Evolutionary conservation across 2,329 filamentous ascomycete genomes (phyloP), one percentile per base, ranked within the genome.

Genomic region (Botryotinia globosa): DNA sequence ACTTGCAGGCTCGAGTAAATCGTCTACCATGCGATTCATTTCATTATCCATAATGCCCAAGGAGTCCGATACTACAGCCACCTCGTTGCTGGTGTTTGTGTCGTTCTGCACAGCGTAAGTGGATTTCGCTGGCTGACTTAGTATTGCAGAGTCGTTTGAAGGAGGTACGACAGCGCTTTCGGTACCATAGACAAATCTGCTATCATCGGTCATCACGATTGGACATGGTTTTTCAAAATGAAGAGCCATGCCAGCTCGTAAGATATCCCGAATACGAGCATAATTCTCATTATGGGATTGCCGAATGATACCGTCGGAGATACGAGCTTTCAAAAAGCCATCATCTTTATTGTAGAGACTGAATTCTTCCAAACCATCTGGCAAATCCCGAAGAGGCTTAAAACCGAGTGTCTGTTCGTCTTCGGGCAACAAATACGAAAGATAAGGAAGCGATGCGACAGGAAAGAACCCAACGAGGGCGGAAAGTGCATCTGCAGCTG

Each of bases 351-450:
- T 79, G 73, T 83, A 82, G 65, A 86, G 82, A 83, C 89, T 89
- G 70, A 48, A 73, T 32, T 69, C 34, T 64, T 85, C 85, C 73
- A 79, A 81, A 5, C 85, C 86, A 56, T 84, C 81, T 4, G 84
- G 82, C 48, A 84, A 83, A 61, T 44, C 39, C 39, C 79, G 82
- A 34, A 92, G 81, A 0, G 91, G 90, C 75, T 85, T 84, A 79
- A 92, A 92, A 1, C 88, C 89, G 74, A 92, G 83, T 4, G 88
- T 91, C 71, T 89, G 87, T 72, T 87, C 87, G 78, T 93, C 91
- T 79, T 93, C 91, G 74, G 90, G 87, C 5, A 93, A 83, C 77
- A 92, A 83, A 79, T 93, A 92, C 20, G 85, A 83, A 42, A 90
- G 81, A 56, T 85, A 82, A 4, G 86, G 84, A 44, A 92, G 83